Conservation (phyloP, 1,284 basidiomycete species). For the Neolentinus lepideus region DNA sequence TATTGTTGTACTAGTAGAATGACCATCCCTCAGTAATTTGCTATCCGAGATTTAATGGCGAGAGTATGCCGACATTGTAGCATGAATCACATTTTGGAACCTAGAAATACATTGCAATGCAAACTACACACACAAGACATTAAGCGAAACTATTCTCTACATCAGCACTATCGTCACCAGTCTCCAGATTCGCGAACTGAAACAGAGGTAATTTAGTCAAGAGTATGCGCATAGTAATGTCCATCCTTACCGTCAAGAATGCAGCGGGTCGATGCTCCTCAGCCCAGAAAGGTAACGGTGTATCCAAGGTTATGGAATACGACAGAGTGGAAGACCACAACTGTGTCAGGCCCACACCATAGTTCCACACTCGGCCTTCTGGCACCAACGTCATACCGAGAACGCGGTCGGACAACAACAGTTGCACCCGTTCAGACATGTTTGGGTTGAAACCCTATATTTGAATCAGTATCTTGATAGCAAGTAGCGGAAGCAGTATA, state of each 20-base stretch:
- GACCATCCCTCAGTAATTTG: not conserved
- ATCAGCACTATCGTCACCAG: slow-evolving; percentile 83
- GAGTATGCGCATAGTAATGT: slow-evolving; percentile 10
- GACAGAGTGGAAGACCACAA: slow-evolving; percentile 82
- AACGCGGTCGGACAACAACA: slow-evolving; percentile 90
- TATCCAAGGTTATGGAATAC: slow-evolving; percentile 87
- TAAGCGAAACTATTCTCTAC: slow-evolving; percentile 83
- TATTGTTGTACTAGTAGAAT: not conserved
- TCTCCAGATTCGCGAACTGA: slow-evolving; percentile 83
- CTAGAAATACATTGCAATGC: slow-evolving; percentile 3
- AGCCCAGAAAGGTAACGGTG: slow-evolving; percentile 92
- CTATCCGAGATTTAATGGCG: not conserved
- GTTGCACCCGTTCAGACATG: slow-evolving; percentile 96
- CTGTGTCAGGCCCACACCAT: slow-evolving; percentile 88
- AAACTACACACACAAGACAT: slow-evolving; percentile 10
- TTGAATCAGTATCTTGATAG: slow-evolving; percentile 11
- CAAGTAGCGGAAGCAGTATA: slow-evolving; percentile 7
- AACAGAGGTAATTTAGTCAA: slow-evolving; percentile 2
- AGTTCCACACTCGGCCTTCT: slow-evolving; percentile 91
- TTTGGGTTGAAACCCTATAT: slow-evolving; percentile 86
- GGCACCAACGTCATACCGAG: slow-evolving; percentile 89
- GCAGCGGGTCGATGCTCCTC: slow-evolving; percentile 90
- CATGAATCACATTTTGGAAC: not conserved
- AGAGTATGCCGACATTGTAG: not conserved
- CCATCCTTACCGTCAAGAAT: slow-evolving; percentile 71